A percentile compares a stretch with the other conserved stretches of the same genome.
phyloP scores from a whole-genome alignment of 345 rosid species.

The Abelmoschus esculentus region DNA sequence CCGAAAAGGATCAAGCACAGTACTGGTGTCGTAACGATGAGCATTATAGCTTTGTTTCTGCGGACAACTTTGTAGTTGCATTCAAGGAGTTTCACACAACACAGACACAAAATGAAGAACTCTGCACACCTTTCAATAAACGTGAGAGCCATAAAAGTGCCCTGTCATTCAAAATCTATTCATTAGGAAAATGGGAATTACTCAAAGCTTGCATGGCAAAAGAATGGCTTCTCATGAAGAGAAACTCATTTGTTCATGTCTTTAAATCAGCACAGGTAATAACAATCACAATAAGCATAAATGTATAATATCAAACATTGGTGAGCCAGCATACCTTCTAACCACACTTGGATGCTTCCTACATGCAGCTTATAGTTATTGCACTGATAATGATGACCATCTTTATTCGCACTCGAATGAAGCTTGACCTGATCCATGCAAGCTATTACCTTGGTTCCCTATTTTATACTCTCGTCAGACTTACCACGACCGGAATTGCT shows the following conservation, averaged over 20 bases:
- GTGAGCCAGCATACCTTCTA: neutral
- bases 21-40: conserved; percentile 38
- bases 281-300: neutral
- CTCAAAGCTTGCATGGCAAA: conserved; percentile 53
- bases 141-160: conserved; percentile 29
- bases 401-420: conserved; percentile 27
- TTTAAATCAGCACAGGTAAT: conserved; percentile 38
- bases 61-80: conserved; percentile 26
- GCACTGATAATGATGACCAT: conserved; percentile 34
- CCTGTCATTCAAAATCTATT: conserved; percentile 37
- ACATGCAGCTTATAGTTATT: conserved; percentile 30
- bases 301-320: neutral
- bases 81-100: conserved; percentile 37
- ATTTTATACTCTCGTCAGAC: conserved; percentile 30
- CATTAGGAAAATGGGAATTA: conserved; percentile 45
- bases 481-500: conserved; percentile 24
- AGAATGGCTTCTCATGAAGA: conserved; percentile 55
- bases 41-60: conserved; percentile 39
- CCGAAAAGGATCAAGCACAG: conserved; percentile 56
- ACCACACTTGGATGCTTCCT: neutral
- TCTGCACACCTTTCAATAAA: conserved; percentile 32
- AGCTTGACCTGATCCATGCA: conserved; percentile 25
- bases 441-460: conserved; percentile 29
- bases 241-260: conserved; percentile 32
- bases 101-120: conserved; percentile 30